Evolutionary conservation across 192 early-diverging fungal genomes (phyloP).

Genomic region (Gamsiella multidivaricata): DNA sequence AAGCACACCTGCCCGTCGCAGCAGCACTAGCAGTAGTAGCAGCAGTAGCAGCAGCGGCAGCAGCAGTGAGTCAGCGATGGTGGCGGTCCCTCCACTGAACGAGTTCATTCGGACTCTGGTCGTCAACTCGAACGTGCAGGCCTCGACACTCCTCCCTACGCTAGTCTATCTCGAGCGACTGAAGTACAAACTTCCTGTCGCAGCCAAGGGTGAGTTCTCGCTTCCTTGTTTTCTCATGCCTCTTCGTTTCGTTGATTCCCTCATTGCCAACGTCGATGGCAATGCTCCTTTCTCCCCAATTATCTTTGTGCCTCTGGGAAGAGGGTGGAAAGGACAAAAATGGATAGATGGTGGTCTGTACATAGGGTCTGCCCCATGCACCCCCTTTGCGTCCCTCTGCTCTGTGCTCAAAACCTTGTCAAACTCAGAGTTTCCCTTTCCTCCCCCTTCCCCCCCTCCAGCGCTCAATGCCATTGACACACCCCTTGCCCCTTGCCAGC

Average conservation of each 20-base stretch:
- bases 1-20: slow-evolving; percentile 20
- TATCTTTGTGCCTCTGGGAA: slow-evolving; percentile 1
- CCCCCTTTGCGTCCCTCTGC: not conserved
- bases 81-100: slow-evolving; percentile 66
- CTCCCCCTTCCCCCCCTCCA: not conserved
- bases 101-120: slow-evolving; percentile 74
- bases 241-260: not conserved
- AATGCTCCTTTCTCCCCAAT: not conserved
- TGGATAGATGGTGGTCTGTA: slow-evolving; percentile 25
- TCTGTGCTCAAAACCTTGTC: not conserved
- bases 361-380: too few species aligned
- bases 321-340: slow-evolving; percentile 1
- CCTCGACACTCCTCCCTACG: slow-evolving; percentile 76
- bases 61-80: slow-evolving; percentile 11
- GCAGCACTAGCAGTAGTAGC: slow-evolving; percentile 1
- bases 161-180: slow-evolving; percentile 78
- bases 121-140: slow-evolving; percentile 74
- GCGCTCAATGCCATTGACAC: not conserved
- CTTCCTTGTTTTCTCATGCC: not conserved
- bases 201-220: slow-evolving; percentile 71
- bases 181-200: slow-evolving; percentile 69
- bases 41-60: not conserved
- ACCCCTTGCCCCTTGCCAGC: slow-evolving; percentile 7
- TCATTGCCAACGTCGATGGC: too few species aligned
- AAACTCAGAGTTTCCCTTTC: not conserved